These are phyloP conservation scores for Cryphonectria radicalis DNA, from an alignment of 2,329 filamentous ascomycete genomes.

Conservation along the genomic window DNA sequence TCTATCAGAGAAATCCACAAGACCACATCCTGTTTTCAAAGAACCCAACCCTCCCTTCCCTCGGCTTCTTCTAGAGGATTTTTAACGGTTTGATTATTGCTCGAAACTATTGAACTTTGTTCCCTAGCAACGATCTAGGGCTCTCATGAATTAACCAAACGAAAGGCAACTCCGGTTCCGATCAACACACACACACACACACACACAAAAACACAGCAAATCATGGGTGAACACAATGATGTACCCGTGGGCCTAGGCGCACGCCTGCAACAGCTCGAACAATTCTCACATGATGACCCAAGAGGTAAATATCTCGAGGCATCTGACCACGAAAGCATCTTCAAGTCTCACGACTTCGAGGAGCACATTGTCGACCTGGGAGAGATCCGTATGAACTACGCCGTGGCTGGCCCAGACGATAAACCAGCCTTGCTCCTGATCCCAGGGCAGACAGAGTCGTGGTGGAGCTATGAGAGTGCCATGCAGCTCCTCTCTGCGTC, in stretches of 20 bases:
- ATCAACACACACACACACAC: not conserved
- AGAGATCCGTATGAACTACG: conserved; percentile 32
- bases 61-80: no score
- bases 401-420: conserved; percentile 19
- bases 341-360: conserved; percentile 27
- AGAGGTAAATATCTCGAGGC: conserved; percentile 22
- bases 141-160: no score
- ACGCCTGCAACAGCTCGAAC: conserved; percentile 2
- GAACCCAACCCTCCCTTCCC: no score
- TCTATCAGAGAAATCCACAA: no score
- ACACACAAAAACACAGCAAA: not conserved
- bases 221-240: conserved; percentile 8
- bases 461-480: conserved; percentile 30
- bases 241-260: not conserved
- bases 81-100: no score
- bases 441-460: conserved; percentile 30
- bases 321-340: conserved; percentile 18
- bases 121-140: no score
- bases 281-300: conserved; percentile 7
- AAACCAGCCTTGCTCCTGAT: conserved; percentile 30
- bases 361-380: conserved; percentile 31
- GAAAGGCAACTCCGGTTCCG: not conserved
- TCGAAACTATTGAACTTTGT: no score
- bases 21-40: no score
- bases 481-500: conserved; percentile 28